Evolutionary conservation across 106 monocot species (phyloP), one percentile per base, ranked within the genome.

Genomic region (Dioscorea alata): DNA sequence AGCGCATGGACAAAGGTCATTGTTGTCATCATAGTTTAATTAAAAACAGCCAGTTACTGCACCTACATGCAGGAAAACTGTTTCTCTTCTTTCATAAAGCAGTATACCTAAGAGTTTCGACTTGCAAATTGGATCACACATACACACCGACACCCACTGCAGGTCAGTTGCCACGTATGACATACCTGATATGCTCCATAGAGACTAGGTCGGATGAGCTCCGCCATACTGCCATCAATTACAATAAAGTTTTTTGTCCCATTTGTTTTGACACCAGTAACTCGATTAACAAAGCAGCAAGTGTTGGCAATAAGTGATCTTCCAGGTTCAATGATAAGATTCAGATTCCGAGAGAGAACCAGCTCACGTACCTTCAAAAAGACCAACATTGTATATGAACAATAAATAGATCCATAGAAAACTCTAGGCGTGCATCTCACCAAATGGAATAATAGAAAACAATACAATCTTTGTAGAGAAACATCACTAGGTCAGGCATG

Each of bases 141-240:
- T 3, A 28, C 28, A 28, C 28, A 28, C n/a, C n/a, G n/a, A n/a
- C n/a, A n/a, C n/a, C n/a, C 28, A 28, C 42, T 42, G 42, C 2
- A 42, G 42, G 6, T 42, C 4, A 42, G 9, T 42, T 42, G 42
- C 1, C n/a, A 60, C n/a, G n/a, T n/a, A n/a, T n/a, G n/a, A n/a
- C 49, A n/a, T 81, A 95, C 90, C 91, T 97, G 97, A 68, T 97
- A 97, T 61, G 97, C 92, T 50, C 78, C 92, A 80, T 97, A 97
- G 22, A 97, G 83, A 79, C 97, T 97, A 34, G 92, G 97, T 4
- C 92, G 73, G 57, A 97, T 97, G 24, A 97, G 89, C 74, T 97
- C 97, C 49, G 96, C 86, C 91, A 92, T 97, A 73, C 92, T 91
- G 34, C 91, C 88, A 69, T 92, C 92, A 76, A 92, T 75, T 22